A percentile compares a stretch with the other conserved stretches of the same genome.
Evolutionary conservation across 2,329 filamentous ascomycete species (phyloP).

Genomic region (Rhytidhysteron rufulum): DNA sequence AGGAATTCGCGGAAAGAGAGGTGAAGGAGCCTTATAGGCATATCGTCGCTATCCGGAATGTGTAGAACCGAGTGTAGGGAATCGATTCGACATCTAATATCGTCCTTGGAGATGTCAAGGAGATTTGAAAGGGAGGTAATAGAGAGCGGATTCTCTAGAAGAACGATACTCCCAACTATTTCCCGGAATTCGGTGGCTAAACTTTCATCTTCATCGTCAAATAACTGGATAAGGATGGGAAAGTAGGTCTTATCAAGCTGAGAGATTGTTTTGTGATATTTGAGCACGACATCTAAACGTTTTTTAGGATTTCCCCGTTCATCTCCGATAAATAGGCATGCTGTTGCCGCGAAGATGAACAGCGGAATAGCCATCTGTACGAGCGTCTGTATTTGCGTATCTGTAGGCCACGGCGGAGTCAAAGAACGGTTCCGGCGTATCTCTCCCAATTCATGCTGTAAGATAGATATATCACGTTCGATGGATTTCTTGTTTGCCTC

Average conservation of each 20-base stretch:
- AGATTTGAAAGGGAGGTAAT: constrained; percentile 5
- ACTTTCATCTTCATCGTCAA: constrained; percentile 2
- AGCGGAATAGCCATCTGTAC: constrained; percentile 18
- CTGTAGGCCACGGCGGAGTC: constrained; percentile 12
- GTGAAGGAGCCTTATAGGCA: constrained; percentile 1
- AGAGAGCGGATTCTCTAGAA: constrained; percentile 7
- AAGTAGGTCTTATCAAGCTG: constrained; percentile 4
- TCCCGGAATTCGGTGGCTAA: constrained; percentile 2
- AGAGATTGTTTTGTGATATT: not conserved
- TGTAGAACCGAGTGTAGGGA: constrained; percentile 2
- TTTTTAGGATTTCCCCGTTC: constrained; percentile 2
- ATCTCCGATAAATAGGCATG: constrained; percentile 6
- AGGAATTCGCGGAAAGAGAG: constrained; percentile 2
- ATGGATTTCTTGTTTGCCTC: not conserved
- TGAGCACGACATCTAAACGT: constrained; percentile 1
- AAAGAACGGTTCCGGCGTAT: constrained; percentile 1
- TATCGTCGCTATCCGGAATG: not conserved
- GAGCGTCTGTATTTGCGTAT: constrained; percentile 13
- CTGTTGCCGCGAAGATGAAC: constrained; percentile 23
- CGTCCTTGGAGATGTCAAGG: constrained; percentile 2
- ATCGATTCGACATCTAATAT: constrained; percentile 5
- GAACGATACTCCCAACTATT: constrained; percentile 6
- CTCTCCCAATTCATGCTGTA: constrained; percentile 1
- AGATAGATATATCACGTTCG: constrained; percentile 1
- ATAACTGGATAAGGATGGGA: constrained; percentile 3